These are phyloP conservation scores for Geoglossum glabrum DNA, from an alignment of 495 filamentous ascomycete species.

Conservation along the genomic window DNA sequence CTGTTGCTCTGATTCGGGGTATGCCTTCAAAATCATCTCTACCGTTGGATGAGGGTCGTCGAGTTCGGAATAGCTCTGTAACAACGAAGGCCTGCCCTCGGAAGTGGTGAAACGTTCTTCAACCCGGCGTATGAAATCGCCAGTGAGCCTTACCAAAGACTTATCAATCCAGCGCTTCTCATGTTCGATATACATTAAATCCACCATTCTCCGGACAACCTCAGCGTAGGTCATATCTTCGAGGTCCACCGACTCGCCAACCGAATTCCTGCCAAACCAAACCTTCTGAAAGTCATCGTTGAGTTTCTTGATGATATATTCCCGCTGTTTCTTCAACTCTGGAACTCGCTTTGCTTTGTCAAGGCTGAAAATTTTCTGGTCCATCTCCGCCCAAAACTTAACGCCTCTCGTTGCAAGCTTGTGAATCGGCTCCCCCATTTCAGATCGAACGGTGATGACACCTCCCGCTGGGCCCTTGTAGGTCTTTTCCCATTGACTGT, in stretches of 20 bases:
- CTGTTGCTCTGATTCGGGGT: constrained; percentile 69
- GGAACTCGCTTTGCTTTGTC: constrained; percentile 85
- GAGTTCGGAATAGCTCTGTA: constrained; percentile 79
- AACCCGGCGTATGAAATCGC: constrained; percentile 85
- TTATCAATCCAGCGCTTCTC: constrained; percentile 86
- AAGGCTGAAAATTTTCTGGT: constrained; percentile 88
- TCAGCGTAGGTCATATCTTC: constrained; percentile 97
- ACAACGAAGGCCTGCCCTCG: constrained; percentile 46
- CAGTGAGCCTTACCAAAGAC: constrained; percentile 61
- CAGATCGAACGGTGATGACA: constrained; percentile 89
- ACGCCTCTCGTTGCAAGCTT: constrained; percentile 93
- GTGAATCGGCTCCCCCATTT: constrained; percentile 99
- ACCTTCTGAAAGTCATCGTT: constrained; percentile 98
- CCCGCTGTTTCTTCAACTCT: constrained; percentile 77
- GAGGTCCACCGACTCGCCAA: constrained; percentile 69
- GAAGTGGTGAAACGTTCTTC: constrained; percentile 73
- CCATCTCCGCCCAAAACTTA: constrained; percentile 93
- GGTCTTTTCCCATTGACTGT: constrained; percentile 87
- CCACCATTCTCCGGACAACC: constrained; percentile 83
- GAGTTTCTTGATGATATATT: constrained; percentile 92
- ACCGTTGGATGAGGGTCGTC: constrained; percentile 58
- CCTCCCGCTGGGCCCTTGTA: constrained; percentile 85
- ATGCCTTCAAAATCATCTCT: constrained; percentile 57
- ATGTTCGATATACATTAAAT: constrained; percentile 89
- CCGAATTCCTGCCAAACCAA: constrained; percentile 86